Percentiles rank a stretch among this genome's conserved stretches.
Evolutionary conservation across 73 alveolate species (phyloP).

Genomic region (Paraurostyla sp.): DNA sequence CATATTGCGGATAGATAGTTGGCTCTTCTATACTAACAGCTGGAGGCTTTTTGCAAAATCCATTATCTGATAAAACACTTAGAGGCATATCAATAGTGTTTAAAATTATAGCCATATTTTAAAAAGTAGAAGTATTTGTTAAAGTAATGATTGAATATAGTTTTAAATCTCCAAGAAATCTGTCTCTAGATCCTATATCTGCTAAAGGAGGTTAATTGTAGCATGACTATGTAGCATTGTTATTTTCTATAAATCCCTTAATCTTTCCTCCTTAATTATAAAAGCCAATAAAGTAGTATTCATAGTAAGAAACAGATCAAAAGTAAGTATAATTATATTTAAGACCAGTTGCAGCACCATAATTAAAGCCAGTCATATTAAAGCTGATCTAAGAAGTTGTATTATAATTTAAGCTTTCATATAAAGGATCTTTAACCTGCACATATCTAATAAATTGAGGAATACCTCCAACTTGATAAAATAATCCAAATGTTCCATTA

Average conservation of each 20-base stretch:
- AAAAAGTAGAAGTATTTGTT: too few species aligned
- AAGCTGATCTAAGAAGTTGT: neutral
- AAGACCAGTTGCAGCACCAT: neutral
- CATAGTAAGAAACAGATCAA: neutral
- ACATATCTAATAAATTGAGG: neutral
- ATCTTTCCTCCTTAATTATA: neutral
- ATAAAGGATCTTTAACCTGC: neutral
- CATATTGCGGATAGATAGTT: too few species aligned
- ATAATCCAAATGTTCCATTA: neutral
- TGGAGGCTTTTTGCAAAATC: too few species aligned
- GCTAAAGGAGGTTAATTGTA: neutral
- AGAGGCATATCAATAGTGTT: too few species aligned
- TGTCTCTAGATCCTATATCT: neutral
- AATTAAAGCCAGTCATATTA: neutral
- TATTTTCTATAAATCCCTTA: neutral
- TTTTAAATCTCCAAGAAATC: too few species aligned
- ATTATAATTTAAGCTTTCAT: too few species aligned
- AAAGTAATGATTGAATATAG: too few species aligned
- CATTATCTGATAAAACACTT: too few species aligned
- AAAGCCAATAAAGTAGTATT: neutral
- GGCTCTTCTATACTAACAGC: too few species aligned
- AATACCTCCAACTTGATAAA: neutral
- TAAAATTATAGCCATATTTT: too few species aligned
- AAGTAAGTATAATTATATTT: neutral
- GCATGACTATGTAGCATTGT: neutral